Base-by-base conservation (phyloP, 768 basidiomycete genomes). In the Lepiota brunneoincarnata region DNA sequence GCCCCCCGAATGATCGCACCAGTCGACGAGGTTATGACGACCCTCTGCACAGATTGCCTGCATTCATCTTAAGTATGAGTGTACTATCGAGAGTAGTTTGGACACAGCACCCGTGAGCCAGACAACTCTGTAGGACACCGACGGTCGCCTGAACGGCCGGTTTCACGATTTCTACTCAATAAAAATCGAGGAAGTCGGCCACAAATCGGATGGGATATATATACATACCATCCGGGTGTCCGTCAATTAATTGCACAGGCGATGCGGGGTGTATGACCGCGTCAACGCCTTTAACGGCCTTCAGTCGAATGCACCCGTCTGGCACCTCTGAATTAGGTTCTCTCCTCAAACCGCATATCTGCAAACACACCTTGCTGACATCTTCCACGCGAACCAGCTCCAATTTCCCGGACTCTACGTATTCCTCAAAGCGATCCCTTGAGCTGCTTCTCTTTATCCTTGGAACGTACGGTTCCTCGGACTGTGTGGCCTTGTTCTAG, bases 91-190 rank as follows among this genome's bases (percentile, higher is more conserved):
- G 2, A 31, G 11, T 31, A 10, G 31, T 9, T 21, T 35, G 17
- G 34, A 48, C 2, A 37, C 4, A 34, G 17, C 55, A 83, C 80
- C 73, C 76, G 59, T 80, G 63, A 63, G 80, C 83, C 54, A 78
- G 63, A 6, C 81, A 76, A 40, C 81, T 81, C 56, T 79, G 69
- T 17, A 92, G 70, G 7, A 91, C 72, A 6, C 80, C 75, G 1
- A 79, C 59, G 0, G 89, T 92, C 2, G 90, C 89, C 2, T 80
- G 69, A 6, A 91, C 79, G 24, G 91, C 90, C 3, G 91, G 91
- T 14, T 62, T 66, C 58, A 89, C 82, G 35, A 90, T 58, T 56
- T 88, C 84, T 85, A 28, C n/a, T 37, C 6, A 1, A 44, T 26
- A 18, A n/a, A 18, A 6, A 15, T 49, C 2, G 31, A 31, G 43